Base-by-base conservation (phyloP, 805 yeast species). In the Candida coleopterorum region DNA sequence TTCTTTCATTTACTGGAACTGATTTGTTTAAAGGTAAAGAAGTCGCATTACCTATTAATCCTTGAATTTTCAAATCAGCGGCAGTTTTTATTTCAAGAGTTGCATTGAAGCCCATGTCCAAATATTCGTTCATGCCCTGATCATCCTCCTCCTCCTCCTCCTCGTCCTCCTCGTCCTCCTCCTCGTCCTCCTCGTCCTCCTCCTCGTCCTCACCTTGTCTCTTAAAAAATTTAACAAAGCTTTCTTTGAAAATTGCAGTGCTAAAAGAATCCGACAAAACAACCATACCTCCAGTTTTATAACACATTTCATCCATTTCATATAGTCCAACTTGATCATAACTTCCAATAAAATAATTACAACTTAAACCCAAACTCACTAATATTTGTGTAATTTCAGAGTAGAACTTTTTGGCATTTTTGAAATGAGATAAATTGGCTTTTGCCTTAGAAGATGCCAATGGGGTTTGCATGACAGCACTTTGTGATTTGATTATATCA, bases 271-370 rank as follows among this genome's bases (percentile, higher is more conserved):
- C 87, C 38, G 80, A 66, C 62, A 79, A 70, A 3, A 80, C 76
- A 18, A 78, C 68, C 3, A 63, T 61, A 34, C 87, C 87, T 18
- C 86, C 86, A 9, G 85, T 78, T 40, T 65, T 65, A 47, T 70
- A 66, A 34, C 76, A 62, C 9, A 79, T 55, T 11, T 69, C 62
- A 40, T 75, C 79, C 86, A 80, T 81, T 52, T 80, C 87, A 43
- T 60, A 72, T 22, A 80, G 59, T 0, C 87, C 87, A 29, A 78
- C 69, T 54, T 80, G 87, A 53, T 80, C 86, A 52, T 79, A 79
- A 9, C 81, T 70, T 11, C 86, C 86, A 39, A 77, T 70, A 44
- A 79, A 78, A 15, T 79, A 53, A 47, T 77, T 75, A 31, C 79
- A 62, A 5, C 78, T 62, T 37, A 76, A 71, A 1, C 85, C 84